These are phyloP conservation scores for Microbotryomycetes sp. DNA, from an alignment of 1,284 basidiomycete species.

Conservation along the genomic window DNA sequence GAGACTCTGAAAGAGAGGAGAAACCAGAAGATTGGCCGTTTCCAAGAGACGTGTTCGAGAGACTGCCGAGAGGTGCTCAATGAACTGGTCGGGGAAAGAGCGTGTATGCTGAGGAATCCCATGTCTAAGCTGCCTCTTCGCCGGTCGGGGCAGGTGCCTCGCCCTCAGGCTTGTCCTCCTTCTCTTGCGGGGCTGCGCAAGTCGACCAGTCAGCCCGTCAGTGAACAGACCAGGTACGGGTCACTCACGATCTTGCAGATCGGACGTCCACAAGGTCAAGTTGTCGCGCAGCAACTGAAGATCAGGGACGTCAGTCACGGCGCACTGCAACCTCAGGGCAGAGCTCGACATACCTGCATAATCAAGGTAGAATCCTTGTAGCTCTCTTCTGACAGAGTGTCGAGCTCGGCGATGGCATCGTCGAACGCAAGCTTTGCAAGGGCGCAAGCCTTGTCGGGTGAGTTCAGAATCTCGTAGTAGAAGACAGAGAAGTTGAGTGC, in stretches of 20 bases:
- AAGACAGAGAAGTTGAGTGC: conserved; percentile 49
- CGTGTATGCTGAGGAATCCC: not conserved
- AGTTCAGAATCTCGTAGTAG: conserved; percentile 48
- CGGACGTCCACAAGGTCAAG: conserved; percentile 43
- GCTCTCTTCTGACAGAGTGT: conserved; percentile 47
- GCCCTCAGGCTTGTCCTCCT: conserved; percentile 12
- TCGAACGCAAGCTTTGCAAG: conserved; percentile 48
- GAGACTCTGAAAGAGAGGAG: too few relatives aligned
- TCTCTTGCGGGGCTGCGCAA: conserved; percentile 6
- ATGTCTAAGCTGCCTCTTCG: conserved; percentile 22
- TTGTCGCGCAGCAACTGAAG: conserved; percentile 47
- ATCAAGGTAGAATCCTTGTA: conserved; percentile 45
- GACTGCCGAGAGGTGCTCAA: too few relatives aligned
- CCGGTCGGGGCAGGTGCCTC: conserved; percentile 15
- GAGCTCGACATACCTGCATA: conserved; percentile 2
- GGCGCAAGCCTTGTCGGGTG: conserved; percentile 44
- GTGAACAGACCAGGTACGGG: not conserved
- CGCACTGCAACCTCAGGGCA: not conserved
- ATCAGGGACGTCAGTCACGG: conserved; percentile 62
- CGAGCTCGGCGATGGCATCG: conserved; percentile 48
- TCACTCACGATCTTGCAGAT: conserved; percentile 23
- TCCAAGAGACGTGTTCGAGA: too few relatives aligned
- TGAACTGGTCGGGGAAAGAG: too few relatives aligned
- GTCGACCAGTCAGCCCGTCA: not conserved
- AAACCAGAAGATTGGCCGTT: too few relatives aligned